These are phyloP conservation scores for Phytophthora cajani DNA, from an alignment of 352 stramenopile species.

Conservation along the genomic window DNA sequence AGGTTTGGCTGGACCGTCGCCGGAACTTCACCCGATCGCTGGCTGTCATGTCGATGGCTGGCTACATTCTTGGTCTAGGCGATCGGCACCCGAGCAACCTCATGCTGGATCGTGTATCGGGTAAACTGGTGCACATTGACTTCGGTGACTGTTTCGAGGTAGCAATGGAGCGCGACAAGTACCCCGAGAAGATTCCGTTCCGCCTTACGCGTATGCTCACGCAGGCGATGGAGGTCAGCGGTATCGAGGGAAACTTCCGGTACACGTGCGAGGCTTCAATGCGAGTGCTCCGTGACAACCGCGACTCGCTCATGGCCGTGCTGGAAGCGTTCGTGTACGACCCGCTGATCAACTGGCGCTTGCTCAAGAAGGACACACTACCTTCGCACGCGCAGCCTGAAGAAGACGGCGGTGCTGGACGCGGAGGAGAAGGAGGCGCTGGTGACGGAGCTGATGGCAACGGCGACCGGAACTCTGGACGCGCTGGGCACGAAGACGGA, in stretches of 20 bases:
- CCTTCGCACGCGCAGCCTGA: constrained; percentile 78
- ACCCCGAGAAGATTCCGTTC: constrained; percentile 99
- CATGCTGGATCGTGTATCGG: constrained; percentile 99
- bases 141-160: constrained; percentile 99
- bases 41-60: constrained; percentile 99
- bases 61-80: constrained; percentile 99
- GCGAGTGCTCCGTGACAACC: constrained; percentile 98
- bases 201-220: constrained; percentile 99
- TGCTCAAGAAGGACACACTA: constrained; percentile 90
- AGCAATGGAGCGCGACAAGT: constrained; percentile 99
- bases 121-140: constrained; percentile 99
- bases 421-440: constrained; percentile 39
- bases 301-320: constrained; percentile 99
- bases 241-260: constrained; percentile 99
- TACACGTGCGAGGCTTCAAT: constrained; percentile 99
- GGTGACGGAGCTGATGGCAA: constrained; percentile 25
- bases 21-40: constrained; percentile 98
- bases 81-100: constrained; percentile 99
- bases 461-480: constrained; percentile 25
- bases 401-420: constrained; percentile 47
- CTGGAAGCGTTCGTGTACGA: constrained; percentile 99
- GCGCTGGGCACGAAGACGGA: constrained; percentile 23
- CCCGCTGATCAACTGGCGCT: constrained; percentile 98
- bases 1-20: constrained; percentile 99
- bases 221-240: constrained; percentile 99